Evolutionary conservation across 163 green algal species (phyloP).

Genomic region (Prototheca cutis): DNA sequence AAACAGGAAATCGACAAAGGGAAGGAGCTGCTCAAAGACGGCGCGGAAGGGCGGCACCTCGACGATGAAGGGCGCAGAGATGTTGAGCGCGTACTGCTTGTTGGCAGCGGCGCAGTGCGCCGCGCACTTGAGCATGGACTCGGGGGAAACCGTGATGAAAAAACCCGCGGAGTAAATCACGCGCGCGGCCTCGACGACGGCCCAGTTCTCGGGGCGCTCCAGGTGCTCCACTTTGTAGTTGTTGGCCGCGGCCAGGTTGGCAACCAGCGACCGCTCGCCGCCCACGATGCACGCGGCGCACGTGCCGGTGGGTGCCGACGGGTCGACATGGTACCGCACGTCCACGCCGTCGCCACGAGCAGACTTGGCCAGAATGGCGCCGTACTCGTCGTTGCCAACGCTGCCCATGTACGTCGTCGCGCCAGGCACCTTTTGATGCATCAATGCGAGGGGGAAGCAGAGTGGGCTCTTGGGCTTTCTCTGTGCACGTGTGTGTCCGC

Average conservation of each 20-base stretch:
- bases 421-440: constrained; percentile 41
- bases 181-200: constrained; percentile 65
- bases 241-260: constrained; percentile 95
- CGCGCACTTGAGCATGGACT: constrained; percentile 78
- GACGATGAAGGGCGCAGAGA: constrained; percentile 94
- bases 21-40: constrained; percentile 69
- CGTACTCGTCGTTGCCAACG: constrained; percentile 90
- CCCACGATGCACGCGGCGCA: constrained; percentile 83
- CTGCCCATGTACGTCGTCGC: constrained; percentile 92
- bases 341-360: constrained; percentile 72
- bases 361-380: constrained; percentile 62
- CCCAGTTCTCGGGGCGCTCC: constrained; percentile 67
- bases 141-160: constrained; percentile 94
- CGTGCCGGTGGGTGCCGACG: constrained; percentile 76
- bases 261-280: constrained; percentile 87
- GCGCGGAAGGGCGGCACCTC: constrained; percentile 95
- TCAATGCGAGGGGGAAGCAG: not conserved
- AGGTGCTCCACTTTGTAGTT: constrained; percentile 85
- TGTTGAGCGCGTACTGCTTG: constrained; percentile 86
- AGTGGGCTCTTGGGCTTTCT: not conserved
- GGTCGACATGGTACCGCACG: constrained; percentile 86
- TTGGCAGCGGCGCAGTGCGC: constrained; percentile 74
- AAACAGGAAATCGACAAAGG: constrained; percentile 94
- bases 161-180: constrained; percentile 92
- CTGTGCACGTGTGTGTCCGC: too few species aligned